Base-by-base conservation (phyloP, 345 rosid genomes). In the Passiflora organensis region DNA sequence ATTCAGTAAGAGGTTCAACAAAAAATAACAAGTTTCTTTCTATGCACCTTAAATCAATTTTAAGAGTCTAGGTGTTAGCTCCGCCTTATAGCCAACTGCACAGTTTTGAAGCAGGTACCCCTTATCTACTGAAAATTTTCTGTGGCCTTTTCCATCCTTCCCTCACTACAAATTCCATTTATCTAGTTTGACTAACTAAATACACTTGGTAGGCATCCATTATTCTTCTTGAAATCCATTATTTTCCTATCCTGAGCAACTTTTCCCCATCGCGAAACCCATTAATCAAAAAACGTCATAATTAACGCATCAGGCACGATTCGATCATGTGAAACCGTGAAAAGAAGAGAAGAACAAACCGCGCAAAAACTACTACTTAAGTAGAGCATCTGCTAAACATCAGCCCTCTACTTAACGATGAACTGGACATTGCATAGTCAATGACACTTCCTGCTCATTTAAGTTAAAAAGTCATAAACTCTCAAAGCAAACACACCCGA, bases 191-290 rank as follows among this genome's bases (percentile, higher is more conserved):
- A 78, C 74, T 89, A 86, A 34, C 82, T 86, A 66, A 74, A 78
- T 24, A 86, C 52, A 46, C 84, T 86, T 1, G 95, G 95, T 45
- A 21, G 60, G 58, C 88, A 86, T 60, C 96, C 95, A 45, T 84
- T 82, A 61, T 63, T 78, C 77, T 76, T 88, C 96, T 84, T 86
- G 37, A 91, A 87, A 19, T 86, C 91, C 56, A 91, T 45, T 59
- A 91, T 82, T 76, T 78, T 84, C 75, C 66, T 73, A 1, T 82
- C 99, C 50, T 67, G 75, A 59, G 78, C 87, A 68, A 81, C 89
- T 73, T 86, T 86, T 53, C 91, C 95, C 47, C 62, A 17, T 58
- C 60, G 74, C 81, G 81, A 59, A 93, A 93, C 13, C 99, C 99
- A n/a, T 77, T 72, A 15, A 93, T 89, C 74, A 89, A 68, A 52